Conservation (phyloP, 768 basidiomycete genomes). For the Trametes coccinea region DNA sequence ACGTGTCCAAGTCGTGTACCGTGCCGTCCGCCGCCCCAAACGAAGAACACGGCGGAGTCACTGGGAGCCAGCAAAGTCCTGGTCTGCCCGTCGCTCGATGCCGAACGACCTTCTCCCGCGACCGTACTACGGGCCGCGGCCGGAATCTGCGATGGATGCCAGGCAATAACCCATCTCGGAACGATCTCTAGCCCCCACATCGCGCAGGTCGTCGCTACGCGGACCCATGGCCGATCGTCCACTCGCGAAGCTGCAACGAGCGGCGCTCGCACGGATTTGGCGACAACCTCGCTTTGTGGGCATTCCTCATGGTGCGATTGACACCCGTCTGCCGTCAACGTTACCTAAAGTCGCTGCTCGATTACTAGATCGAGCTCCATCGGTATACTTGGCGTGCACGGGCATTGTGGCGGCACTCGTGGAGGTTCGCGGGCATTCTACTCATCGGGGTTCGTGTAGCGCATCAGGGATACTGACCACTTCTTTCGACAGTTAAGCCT, state of each 20-base stretch:
- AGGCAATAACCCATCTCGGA: slow-evolving; percentile 10
- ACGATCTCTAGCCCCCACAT: slow-evolving; percentile 14
- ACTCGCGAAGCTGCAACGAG: slow-evolving; percentile 5
- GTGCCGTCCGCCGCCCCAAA: neutral
- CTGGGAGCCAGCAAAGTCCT: neutral
- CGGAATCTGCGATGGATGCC: slow-evolving; percentile 13
- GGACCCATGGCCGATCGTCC: slow-evolving; percentile 4
- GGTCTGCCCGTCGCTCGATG: slow-evolving; percentile 2
- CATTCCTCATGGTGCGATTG: slow-evolving; percentile 3
- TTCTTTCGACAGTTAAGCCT: neutral
- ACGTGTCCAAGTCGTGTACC: slow-evolving; percentile 11
- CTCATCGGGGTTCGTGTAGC: slow-evolving; percentile 3
- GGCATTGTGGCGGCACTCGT: slow-evolving; percentile 12
- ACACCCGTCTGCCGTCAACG: neutral
- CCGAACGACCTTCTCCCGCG: slow-evolving; percentile 19
- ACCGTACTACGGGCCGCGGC: slow-evolving; percentile 6
- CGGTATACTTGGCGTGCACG: slow-evolving; percentile 1
- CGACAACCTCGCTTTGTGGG: slow-evolving; percentile 6
- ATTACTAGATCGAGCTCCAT: slow-evolving; percentile 7
- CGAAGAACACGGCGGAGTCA: neutral
- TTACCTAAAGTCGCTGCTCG: slow-evolving; percentile 3
- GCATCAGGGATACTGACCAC: neutral
- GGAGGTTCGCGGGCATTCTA: slow-evolving; percentile 4
- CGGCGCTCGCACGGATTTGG: slow-evolving; percentile 3
- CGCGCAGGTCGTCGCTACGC: neutral